These are phyloP conservation scores for Centaurea solstitialis DNA, from an alignment of 129 eudicot genomes.

Conservation along the genomic window DNA sequence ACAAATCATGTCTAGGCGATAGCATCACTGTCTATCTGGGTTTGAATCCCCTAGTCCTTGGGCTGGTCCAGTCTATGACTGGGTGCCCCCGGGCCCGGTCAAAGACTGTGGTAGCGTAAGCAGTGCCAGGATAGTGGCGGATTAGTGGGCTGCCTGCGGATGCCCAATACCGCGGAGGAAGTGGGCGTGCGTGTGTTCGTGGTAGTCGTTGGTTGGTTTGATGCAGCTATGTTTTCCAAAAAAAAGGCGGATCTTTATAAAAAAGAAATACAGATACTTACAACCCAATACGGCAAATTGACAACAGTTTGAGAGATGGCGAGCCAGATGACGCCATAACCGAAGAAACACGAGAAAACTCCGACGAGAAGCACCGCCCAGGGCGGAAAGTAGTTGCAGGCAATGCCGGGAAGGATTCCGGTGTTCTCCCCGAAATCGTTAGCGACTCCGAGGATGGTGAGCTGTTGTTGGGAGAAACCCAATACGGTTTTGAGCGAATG, in stretches of 20 bases:
- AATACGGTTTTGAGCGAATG: conserved; percentile 65
- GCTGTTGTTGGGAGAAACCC: conserved; percentile 76
- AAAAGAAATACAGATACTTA: conserved; percentile 32
- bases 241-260: not conserved
- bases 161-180: too few species aligned
- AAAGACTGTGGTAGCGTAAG: too few species aligned
- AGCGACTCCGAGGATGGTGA: conserved; percentile 86
- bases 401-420: conserved; percentile 84
- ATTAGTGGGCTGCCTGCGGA: too few species aligned
- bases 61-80: too few species aligned
- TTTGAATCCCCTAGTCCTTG: too few species aligned
- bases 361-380: conserved; percentile 84
- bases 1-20: too few species aligned
- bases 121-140: too few species aligned
- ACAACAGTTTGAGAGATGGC: conserved; percentile 75
- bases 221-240: too few species aligned
- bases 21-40: too few species aligned
- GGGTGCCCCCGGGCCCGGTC: too few species aligned
- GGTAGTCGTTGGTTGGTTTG: too few species aligned
- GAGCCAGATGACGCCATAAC: conserved; percentile 93
- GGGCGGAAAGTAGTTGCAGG: conserved; percentile 79
- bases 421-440: conserved; percentile 90
- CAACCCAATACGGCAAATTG: conserved; percentile 82
- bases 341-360: conserved; percentile 56
- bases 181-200: too few species aligned